A percentile compares a stretch with the other conserved stretches of the same genome.
Evolutionary conservation across 768 basidiomycete genomes (phyloP).

Genomic region (Asterophora parasitica): DNA sequence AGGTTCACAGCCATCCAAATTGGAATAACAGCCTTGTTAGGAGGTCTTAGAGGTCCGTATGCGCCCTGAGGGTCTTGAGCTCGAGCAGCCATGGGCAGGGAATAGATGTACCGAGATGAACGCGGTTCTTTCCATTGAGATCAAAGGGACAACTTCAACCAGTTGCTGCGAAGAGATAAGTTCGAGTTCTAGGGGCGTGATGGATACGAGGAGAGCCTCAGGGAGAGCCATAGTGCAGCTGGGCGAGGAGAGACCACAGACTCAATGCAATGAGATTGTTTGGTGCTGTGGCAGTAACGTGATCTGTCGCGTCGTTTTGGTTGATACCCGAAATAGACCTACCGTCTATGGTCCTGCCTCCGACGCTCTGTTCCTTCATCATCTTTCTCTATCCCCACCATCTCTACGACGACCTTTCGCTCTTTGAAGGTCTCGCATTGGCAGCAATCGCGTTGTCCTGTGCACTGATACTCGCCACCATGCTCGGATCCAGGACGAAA

Average conservation of each 20-base stretch:
- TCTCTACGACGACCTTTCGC: constrained; percentile 1
- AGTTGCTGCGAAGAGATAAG: constrained; percentile 82
- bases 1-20: constrained; percentile 95
- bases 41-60: constrained; percentile 90
- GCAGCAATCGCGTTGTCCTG: constrained; percentile 17
- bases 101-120: constrained; percentile 71
- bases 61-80: constrained; percentile 57
- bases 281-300: no score
- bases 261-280: no score
- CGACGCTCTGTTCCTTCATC: background rate
- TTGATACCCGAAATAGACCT: constrained; percentile 19
- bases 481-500: constrained; percentile 61
- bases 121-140: constrained; percentile 86
- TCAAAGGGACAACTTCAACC: constrained; percentile 82
- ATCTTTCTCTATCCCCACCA: constrained; percentile 1
- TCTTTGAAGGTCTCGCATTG: constrained; percentile 3
- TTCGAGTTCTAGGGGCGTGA: constrained; percentile 83
- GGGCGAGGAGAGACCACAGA: no score
- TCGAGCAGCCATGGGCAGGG: constrained; percentile 13
- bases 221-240: constrained; percentile 95
- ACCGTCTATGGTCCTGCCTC: no score
- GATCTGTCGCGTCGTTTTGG: constrained; percentile 22
- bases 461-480: constrained; percentile 22
- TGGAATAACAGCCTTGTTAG: constrained; percentile 79
- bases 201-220: constrained; percentile 57